Conservation (phyloP, 306 rosid genomes). For the Hippophae tibetana region DNA sequence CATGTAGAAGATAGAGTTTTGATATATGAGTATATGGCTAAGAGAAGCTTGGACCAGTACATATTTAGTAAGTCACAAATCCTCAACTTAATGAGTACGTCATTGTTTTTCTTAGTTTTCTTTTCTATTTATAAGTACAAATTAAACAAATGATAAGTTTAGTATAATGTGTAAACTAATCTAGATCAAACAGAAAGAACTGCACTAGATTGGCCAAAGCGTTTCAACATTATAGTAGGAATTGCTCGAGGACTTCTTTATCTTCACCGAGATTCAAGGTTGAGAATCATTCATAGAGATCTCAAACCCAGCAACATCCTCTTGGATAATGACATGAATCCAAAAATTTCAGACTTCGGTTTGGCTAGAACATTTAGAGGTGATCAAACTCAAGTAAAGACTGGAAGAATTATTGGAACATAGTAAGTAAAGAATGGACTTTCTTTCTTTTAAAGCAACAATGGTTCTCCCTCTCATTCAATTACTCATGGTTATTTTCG, state of each 20-base stretch:
- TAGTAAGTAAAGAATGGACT: conserved; percentile 1
- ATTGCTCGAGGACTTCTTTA: conserved; percentile 8
- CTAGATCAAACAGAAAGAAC: background rate
- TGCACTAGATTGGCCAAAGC: background rate
- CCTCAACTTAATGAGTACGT: too few species aligned
- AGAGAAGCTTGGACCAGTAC: conserved; percentile 37
- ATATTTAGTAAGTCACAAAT: conserved; percentile 6
- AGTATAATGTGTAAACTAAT: too few species aligned
- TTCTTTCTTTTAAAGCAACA: background rate
- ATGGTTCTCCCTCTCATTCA: background rate
- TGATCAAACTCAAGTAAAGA: conserved; percentile 11
- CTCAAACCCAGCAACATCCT: conserved; percentile 14
- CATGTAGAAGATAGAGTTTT: conserved; percentile 42
- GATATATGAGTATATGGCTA: conserved; percentile 46
- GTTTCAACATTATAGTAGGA: conserved; percentile 11
- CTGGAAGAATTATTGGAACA: conserved; percentile 24
- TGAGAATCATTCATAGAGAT: conserved; percentile 12
- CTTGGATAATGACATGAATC: conserved; percentile 15
- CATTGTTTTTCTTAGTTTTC: too few species aligned
- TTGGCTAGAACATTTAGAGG: conserved; percentile 17
- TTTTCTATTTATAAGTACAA: too few species aligned
- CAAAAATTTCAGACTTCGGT: conserved; percentile 26
- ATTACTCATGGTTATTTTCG: background rate
- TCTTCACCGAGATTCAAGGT: conserved; percentile 12
- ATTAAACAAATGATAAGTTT: too few species aligned